Evolutionary conservation across 208 protist species (phyloP), one percentile per base, ranked within the genome.

Genomic region (Crithidia expoeki): DNA sequence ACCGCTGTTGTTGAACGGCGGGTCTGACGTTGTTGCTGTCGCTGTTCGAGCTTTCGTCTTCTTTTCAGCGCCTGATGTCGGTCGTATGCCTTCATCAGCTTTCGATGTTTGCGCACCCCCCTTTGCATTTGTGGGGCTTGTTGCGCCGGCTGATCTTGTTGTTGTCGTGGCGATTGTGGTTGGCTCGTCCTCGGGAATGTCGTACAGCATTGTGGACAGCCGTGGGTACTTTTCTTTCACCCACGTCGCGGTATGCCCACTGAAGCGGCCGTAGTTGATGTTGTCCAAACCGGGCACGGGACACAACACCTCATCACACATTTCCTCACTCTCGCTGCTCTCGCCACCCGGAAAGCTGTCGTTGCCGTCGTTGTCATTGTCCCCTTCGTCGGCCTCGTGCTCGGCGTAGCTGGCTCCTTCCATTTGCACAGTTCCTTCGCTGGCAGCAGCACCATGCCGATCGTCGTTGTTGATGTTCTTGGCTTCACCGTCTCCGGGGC

Each of bases 261-360:
- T 85, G 68, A 94, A 90, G 51, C 84, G 85, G 25, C 91, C 91
- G 59, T 84, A 94, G 76, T 96, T 96, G 55, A 94, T 94, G 66
- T 88, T 86, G 62, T 96, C 91, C 25, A 96, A 82, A 1, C 88
- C 88, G 3, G 88, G 88, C 25, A 93, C 78, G 9, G 86, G 84
- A 60, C 88, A 94, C 17, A 96, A 65, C 28, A 96, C 74, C 64
- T 96, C 90, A 27, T 89, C 79, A n/a, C 62, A 65, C 23, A 64
- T 51, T 25, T 93, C 81, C 16, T 86, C 80, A 27, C 9, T 85
- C 73, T 3, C 79, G 53, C 17, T 81, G 30, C 32, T 55, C n/a
- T 14, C 49, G 10, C 33, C 27, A 27, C 46, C 59, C n/a, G 7
- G 27, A 4, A 19, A 58, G 32, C 4, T 27, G 30, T 23, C 7